Evolutionary conservation across 2,329 filamentous ascomycete species (phyloP), one percentile per base, ranked within the genome.

Genomic region (Claviceps humidiphila): DNA sequence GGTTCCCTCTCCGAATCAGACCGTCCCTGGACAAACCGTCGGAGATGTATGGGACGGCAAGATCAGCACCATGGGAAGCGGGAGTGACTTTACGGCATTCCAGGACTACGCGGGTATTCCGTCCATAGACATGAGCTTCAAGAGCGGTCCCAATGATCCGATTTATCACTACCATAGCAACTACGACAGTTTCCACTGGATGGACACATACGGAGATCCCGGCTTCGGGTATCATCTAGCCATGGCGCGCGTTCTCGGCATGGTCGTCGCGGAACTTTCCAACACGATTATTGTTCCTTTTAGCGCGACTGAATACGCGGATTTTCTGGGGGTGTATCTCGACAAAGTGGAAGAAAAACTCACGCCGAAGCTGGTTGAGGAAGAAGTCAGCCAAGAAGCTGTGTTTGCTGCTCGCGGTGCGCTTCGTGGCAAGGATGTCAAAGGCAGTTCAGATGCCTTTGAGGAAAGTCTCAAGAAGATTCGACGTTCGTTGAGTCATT

Each of bases 151-250:
- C 0, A 63, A 67, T 1, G 73, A 75, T 44, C 70, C 82, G 0
- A 74, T 87, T 3, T 88, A 89, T 63, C 85, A 88, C 61, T 95
- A 95, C 66, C 89, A 95, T 70, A 84, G 83, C 65, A 95, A 95
- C 71, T 95, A 94, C 67, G 89, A 95, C 65, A 88, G 82, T 61
- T 93, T 89, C 66, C 74, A 85, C 66, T 95, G 90, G 89, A 94
- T 95, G 87, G 76, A 82, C 51, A 78, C 76, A 24, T 93, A 80
- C 56, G 89, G 87, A 43, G 90, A 95, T 60, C 74, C 74, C 2
- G 77, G 74, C 22, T 83, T 81, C 53, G 70, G 76, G 46, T 87
- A 88, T 61, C 85, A 88, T 66, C 66, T 74, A 55, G 73, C 83
- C 47, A 78, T 82, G 71, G 75, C 84, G 2, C 83, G 85, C 63